phyloP scores from a whole-genome alignment of 2,329 filamentous ascomycete species.

The Aureobasidium sp. region DNA sequence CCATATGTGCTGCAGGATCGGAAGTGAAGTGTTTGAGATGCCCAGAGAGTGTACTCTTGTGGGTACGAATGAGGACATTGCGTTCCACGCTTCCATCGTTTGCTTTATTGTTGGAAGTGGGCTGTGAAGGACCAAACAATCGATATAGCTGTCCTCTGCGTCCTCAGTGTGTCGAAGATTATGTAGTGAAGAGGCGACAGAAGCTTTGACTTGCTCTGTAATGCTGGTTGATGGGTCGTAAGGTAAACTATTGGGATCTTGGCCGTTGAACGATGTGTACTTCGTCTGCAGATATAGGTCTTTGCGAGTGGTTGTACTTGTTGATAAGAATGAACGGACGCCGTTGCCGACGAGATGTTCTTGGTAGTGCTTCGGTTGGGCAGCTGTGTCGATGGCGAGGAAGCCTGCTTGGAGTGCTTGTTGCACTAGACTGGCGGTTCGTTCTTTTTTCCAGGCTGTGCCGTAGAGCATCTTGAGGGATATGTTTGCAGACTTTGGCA shows the following conservation, averaged over 20 bases:
- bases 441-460: slow-evolving; percentile 77
- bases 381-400: slow-evolving; percentile 67
- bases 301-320: slow-evolving; percentile 50
- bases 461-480: slow-evolving; percentile 58
- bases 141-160: slow-evolving; percentile 43
- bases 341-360: slow-evolving; percentile 64
- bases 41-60: slow-evolving; percentile 59
- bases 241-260: slow-evolving; percentile 54
- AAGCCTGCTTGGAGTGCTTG: slow-evolving; percentile 63
- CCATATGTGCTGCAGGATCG: slow-evolving; percentile 49
- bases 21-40: slow-evolving; percentile 62
- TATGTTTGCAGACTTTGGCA: not conserved
- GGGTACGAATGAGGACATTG: slow-evolving; percentile 61
- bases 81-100: slow-evolving; percentile 58
- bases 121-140: slow-evolving; percentile 53
- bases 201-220: slow-evolving; percentile 58
- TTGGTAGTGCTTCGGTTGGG: slow-evolving; percentile 70
- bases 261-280: slow-evolving; percentile 59
- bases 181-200: slow-evolving; percentile 57
- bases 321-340: slow-evolving; percentile 53
- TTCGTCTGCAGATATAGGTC: slow-evolving; percentile 79
- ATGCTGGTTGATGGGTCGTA: slow-evolving; percentile 55
- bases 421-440: slow-evolving; percentile 60
- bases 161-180: slow-evolving; percentile 48
- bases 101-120: slow-evolving; percentile 44